These are phyloP conservation scores for Cymbomonas tetramitiformis DNA, from an alignment of 139 green algal species.

Conservation along the genomic window DNA sequence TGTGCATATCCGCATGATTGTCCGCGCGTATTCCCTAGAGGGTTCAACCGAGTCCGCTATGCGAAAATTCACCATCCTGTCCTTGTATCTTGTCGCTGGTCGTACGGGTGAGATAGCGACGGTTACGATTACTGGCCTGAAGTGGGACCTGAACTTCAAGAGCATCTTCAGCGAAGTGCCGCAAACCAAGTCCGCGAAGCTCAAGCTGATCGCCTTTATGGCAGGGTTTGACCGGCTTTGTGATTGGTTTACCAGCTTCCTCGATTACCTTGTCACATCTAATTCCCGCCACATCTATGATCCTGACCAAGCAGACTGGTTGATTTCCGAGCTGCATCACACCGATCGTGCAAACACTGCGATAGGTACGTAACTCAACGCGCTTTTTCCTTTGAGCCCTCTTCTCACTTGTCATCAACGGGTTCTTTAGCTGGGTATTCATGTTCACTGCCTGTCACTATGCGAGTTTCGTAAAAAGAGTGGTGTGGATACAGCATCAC, in stretches of 20 bases:
- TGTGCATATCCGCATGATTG: not conserved
- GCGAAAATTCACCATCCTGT: not conserved
- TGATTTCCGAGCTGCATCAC: too few relatives aligned
- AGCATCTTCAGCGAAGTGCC: not conserved
- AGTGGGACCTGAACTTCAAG: not conserved
- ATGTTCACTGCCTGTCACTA: too few relatives aligned
- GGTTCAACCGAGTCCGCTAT: not conserved
- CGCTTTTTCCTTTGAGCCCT: too few relatives aligned
- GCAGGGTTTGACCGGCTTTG: not conserved
- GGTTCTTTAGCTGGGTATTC: too few relatives aligned
- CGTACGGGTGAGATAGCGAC: not conserved
- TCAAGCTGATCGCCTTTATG: not conserved
- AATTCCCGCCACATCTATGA: too few relatives aligned
- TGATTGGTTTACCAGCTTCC: not conserved
- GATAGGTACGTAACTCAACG: too few relatives aligned
- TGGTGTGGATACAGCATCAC: too few relatives aligned
- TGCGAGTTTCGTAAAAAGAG: too few relatives aligned
- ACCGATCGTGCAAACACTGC: too few relatives aligned
- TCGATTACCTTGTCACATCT: not conserved
- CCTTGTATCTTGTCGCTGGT: not conserved
- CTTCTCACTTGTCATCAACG: too few relatives aligned
- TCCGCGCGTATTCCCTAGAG: not conserved
- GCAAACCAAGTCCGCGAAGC: not conserved
- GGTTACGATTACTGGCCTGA: not conserved
- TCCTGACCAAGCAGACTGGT: too few relatives aligned